These are phyloP conservation scores for Filosporella fistucella DNA, from an alignment of 495 filamentous ascomycete genomes.

Conservation along the genomic window DNA sequence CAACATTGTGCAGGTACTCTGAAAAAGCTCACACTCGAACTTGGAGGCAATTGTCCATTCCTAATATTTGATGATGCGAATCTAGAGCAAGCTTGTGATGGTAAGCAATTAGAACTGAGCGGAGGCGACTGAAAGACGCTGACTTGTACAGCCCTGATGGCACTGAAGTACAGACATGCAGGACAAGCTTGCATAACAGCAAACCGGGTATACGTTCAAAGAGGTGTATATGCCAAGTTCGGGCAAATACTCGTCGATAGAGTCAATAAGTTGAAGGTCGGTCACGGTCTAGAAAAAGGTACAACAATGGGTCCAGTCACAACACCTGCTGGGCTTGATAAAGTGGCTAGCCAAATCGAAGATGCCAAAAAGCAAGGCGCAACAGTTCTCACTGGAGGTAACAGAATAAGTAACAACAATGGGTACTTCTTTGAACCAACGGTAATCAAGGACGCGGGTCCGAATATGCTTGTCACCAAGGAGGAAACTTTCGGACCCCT, in stretches of 20 bases:
- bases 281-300: slow-evolving; percentile 52
- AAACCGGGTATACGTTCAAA: slow-evolving; percentile 68
- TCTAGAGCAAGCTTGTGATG: slow-evolving; percentile 54
- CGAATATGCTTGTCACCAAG: slow-evolving; percentile 57
- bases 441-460: slow-evolving; percentile 55
- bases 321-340: slow-evolving; percentile 57
- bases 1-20: slow-evolving; percentile 47
- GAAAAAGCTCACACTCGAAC: slow-evolving; percentile 69
- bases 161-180: slow-evolving; percentile 57
- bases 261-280: slow-evolving; percentile 52
- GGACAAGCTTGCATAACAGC: slow-evolving; percentile 74
- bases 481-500: slow-evolving; percentile 73
- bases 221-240: slow-evolving; percentile 49
- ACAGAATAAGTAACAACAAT: slow-evolving; percentile 34
- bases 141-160: slow-evolving; percentile 39
- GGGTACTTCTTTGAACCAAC: slow-evolving; percentile 76
- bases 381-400: slow-evolving; percentile 53
- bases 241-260: slow-evolving; percentile 48
- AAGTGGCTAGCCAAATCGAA: slow-evolving; percentile 55
- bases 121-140: background rate
- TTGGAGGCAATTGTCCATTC: slow-evolving; percentile 74
- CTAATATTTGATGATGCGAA: slow-evolving; percentile 72
- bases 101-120: slow-evolving; percentile 22
- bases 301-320: slow-evolving; percentile 69
- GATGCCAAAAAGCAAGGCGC: slow-evolving; percentile 60